A percentile compares a stretch with the other conserved stretches of the same genome.
phyloP scores from a whole-genome alignment of 2,329 filamentous ascomycete genomes.

The Acephala macrosclerotiorum region DNA sequence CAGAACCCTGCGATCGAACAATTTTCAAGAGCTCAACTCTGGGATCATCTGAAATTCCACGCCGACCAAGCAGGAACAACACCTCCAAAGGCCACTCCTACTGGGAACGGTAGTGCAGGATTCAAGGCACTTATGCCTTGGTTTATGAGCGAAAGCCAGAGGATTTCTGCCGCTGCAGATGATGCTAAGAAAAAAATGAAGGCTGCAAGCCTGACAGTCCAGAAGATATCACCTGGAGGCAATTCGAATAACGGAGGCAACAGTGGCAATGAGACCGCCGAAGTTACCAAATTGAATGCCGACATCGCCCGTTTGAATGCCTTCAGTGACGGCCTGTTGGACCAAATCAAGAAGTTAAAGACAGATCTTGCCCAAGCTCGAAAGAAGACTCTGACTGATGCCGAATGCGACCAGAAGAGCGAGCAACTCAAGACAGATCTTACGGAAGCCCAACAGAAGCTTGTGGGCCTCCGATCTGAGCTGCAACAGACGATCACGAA shows the following conservation, averaged over 20 bases:
- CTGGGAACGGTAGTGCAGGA: background rate
- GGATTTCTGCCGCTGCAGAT: background rate
- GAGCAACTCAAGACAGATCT: background rate
- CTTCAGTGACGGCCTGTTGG: background rate
- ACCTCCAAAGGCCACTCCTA: background rate
- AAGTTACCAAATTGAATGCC: background rate
- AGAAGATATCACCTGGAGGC: background rate
- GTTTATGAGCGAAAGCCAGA: slow-evolving; percentile 1
- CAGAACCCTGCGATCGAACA: too few relatives aligned
- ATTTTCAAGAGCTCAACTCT: background rate
- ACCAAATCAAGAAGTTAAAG: background rate
- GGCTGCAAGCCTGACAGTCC: background rate
- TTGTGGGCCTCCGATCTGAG: background rate
- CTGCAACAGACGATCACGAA: background rate
- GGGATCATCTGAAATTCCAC: background rate
- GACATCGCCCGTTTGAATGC: background rate
- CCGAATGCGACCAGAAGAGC: background rate
- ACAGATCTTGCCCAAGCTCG: background rate
- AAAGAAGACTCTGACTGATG: background rate
- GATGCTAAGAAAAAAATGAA: background rate
- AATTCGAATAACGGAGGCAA: background rate
- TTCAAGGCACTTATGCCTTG: slow-evolving; percentile 11
- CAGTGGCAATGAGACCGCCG: background rate
- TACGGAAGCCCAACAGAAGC: background rate
- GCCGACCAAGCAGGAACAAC: background rate